These are phyloP conservation scores for Yamadazyma diospyri DNA, from an alignment of 1,139 yeast species.

Conservation along the genomic window DNA sequence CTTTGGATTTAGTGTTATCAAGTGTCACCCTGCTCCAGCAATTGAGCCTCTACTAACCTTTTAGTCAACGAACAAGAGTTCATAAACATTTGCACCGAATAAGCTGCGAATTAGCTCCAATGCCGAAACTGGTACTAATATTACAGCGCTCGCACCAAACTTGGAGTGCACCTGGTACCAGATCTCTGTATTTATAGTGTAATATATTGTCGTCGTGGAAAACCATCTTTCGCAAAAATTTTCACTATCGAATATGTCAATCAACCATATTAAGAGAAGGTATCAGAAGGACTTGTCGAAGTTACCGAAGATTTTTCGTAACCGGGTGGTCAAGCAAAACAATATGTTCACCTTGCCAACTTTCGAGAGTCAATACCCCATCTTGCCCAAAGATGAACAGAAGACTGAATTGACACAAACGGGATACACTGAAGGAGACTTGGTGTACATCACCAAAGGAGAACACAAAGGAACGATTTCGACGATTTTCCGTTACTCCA, in stretches of 20 bases:
- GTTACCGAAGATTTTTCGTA: slow-evolving; percentile 30
- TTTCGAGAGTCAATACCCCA: slow-evolving; percentile 25
- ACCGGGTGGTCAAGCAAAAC: slow-evolving; percentile 22
- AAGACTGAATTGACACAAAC: slow-evolving; percentile 27
- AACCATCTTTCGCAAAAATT: slow-evolving; percentile 8
- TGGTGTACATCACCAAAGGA: slow-evolving; percentile 59
- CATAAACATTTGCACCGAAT: slow-evolving; percentile 82
- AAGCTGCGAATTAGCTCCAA: no score
- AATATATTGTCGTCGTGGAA: background rate
- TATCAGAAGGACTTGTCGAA: slow-evolving; percentile 35
- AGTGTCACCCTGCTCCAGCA: no score
- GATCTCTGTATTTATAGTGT: background rate
- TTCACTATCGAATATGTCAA: slow-evolving; percentile 26
- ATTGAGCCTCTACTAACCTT: slow-evolving; percentile 9
- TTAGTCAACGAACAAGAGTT: slow-evolving; percentile 84
- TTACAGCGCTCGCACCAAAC: background rate
- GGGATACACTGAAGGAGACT: slow-evolving; percentile 41
- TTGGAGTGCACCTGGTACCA: no score
- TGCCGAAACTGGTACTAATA: background rate
- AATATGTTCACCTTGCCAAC: slow-evolving; percentile 35
- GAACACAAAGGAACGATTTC: slow-evolving; percentile 70
- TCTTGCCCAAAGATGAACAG: slow-evolving; percentile 24
- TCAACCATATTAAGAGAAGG: slow-evolving; percentile 35
- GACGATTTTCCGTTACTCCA: slow-evolving; percentile 34
- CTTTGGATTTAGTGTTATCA: no score